Evolutionary conservation across 768 basidiomycete species (phyloP), one percentile per base, ranked within the genome.

Genomic region (Lentinula sp.): DNA sequence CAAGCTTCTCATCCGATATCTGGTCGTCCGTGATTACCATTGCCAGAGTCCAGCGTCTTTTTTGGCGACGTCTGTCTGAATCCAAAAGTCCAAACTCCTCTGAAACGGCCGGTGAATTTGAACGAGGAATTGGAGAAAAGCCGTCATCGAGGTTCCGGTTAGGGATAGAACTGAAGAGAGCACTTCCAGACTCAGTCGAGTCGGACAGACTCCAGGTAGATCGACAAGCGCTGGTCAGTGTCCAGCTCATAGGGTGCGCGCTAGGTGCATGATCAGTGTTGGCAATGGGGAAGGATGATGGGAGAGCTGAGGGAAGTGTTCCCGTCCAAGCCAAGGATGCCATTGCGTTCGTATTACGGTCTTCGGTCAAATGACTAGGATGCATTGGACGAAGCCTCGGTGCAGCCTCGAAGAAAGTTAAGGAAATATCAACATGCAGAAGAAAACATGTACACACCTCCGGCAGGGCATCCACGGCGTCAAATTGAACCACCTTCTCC

Each of bases 1-100:
- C 69, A 4, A 78, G 64, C 12, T 67, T 63, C 62, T 75, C 76
- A 60, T 78, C 77, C 9, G 76, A 69, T 49, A 78, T 66, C 33
- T 65, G 72, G 23, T 78, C 76, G n/a, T 77, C 76, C 18, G 70
- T 74, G 35, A 78, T 66, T 12, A 74, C 77, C 59, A 72, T 75
- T 4, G 70, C 70, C 51, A 76, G 64, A 3, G 69, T 72, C 68
- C 66, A 69, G 6, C 66, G 65, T 33, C 65, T 63, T 41, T 48
- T 42, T 23, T 48, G 56, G 5, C 32, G 16, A 23, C 52, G 43
- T 13, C 18, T 15, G 51, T 57, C 50, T 66, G 61, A 28, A 28
- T 28, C 28, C 28, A 28, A 28, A 28, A 28, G 28, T 28, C 28
- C 4, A 3, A 28, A 28, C 28, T 2, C 3, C 61, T 36, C 37